Evolutionary conservation across 306 rosid species (phyloP).

Genomic region (Astragalus glycyphyllos): DNA sequence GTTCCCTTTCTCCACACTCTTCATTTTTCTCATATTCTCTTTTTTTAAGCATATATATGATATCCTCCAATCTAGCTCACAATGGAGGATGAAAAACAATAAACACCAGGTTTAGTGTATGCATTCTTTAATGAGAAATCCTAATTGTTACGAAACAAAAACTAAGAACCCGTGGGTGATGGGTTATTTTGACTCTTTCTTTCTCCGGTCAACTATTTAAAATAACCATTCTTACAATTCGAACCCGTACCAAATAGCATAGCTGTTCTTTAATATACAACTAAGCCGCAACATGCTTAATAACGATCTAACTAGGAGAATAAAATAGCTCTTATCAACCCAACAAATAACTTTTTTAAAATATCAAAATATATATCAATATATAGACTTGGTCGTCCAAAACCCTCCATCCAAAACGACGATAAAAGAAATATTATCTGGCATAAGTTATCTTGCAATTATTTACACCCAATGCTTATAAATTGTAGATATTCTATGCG

Average conservation of each 20-base stretch:
- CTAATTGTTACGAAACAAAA: too few species aligned
- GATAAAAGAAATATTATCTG: conserved; percentile 4
- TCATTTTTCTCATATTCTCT: conserved; percentile 28
- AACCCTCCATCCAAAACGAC: too few species aligned
- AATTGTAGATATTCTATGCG: background rate
- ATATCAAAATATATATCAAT: too few species aligned
- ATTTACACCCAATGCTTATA: conserved; percentile 5
- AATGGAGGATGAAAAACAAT: conserved; percentile 1
- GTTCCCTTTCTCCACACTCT: conserved; percentile 27
- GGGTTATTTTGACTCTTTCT: too few species aligned
- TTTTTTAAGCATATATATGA: conserved; percentile 3
- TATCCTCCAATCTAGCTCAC: conserved; percentile 16
- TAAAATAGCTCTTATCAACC: conserved; percentile 24
- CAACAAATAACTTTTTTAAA: background rate
- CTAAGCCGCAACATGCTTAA: conserved; percentile 8
- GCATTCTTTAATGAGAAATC: too few species aligned
- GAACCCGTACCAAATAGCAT: too few species aligned
- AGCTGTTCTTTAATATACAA: too few species aligned
- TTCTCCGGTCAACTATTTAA: too few species aligned
- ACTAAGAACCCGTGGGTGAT: too few species aligned
- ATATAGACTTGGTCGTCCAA: too few species aligned
- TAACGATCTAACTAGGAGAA: conserved; percentile 10
- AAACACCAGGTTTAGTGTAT: background rate
- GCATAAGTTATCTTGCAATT: conserved; percentile 28
- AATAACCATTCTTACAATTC: too few species aligned